phyloP scores from a whole-genome alignment of 208 protist species.

The Leishmania turanica region DNA sequence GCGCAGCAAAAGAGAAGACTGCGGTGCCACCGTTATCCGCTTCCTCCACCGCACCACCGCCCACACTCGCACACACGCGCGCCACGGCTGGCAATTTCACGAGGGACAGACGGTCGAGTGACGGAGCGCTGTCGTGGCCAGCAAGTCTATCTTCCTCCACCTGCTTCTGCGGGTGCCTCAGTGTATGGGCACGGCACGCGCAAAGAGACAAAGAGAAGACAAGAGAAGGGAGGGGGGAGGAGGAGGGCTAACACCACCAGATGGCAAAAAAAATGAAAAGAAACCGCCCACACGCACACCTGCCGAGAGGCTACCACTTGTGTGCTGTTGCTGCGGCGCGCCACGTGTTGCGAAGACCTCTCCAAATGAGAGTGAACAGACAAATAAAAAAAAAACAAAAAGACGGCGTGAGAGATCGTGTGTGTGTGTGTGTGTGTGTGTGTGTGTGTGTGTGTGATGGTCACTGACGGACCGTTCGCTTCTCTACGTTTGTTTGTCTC shows the following conservation, averaged over 20 bases:
- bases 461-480: neutral
- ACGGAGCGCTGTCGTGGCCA: neutral
- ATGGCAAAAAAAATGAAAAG: neutral
- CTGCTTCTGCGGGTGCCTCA: neutral
- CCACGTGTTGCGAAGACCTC: neutral
- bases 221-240: no score
- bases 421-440: neutral
- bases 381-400: slow-evolving; percentile 12
- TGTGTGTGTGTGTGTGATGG: neutral
- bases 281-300: neutral
- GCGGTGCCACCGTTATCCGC: neutral
- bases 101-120: neutral
- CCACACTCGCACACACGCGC: neutral
- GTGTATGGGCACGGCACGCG: neutral
- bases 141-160: neutral
- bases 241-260: neutral
- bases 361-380: neutral
- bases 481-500: neutral
- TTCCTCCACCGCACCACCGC: neutral
- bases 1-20: neutral
- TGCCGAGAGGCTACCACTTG: neutral
- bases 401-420: neutral
- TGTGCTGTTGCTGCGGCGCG: neutral
- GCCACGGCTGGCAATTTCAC: neutral
- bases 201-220: slow-evolving; percentile 4